phyloP scores from a whole-genome alignment of 2,329 filamentous ascomycete genomes.

The Neospermospora avenae region DNA sequence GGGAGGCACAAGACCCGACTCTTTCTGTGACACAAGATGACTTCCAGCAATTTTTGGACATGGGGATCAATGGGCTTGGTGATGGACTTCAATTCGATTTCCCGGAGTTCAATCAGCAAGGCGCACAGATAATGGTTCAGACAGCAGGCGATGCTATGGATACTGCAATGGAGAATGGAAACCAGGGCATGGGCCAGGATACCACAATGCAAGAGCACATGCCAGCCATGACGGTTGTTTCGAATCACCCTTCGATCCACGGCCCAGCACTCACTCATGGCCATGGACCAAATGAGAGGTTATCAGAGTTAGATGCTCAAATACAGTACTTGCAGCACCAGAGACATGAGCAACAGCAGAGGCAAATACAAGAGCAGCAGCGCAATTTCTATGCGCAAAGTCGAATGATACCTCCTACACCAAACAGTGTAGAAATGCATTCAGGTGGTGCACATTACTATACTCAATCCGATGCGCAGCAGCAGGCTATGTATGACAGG shows the following conservation, averaged over 20 bases:
- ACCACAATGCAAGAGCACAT: constrained; percentile 45
- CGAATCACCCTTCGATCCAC: constrained; percentile 44
- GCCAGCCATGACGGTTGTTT: constrained; percentile 45
- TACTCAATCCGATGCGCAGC: constrained; percentile 50
- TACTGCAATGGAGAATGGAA: constrained; percentile 41
- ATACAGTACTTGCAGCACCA: constrained; percentile 65
- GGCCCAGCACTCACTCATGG: constrained; percentile 37
- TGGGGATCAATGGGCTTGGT: constrained; percentile 52
- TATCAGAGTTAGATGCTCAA: constrained; percentile 61
- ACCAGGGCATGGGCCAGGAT: constrained; percentile 29
- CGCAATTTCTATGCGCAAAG: constrained; percentile 51
- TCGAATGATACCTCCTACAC: constrained; percentile 71
- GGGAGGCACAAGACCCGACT: constrained; percentile 56
- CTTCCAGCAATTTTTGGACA: constrained; percentile 62
- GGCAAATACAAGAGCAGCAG: constrained; percentile 46
- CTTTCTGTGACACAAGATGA: constrained; percentile 56
- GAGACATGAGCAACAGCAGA: constrained; percentile 54
- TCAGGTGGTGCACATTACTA: constrained; percentile 56
- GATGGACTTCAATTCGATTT: constrained; percentile 60
- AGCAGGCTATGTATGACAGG: constrained; percentile 62
- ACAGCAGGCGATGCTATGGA: constrained; percentile 42
- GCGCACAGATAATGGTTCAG: constrained; percentile 30
- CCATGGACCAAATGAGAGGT: constrained; percentile 49
- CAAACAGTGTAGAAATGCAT: constrained; percentile 76
- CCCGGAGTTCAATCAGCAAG: constrained; percentile 46